These are phyloP conservation scores for Penicillium fuscoglaucum DNA, from an alignment of 2,329 filamentous ascomycete species.

Conservation along the genomic window DNA sequence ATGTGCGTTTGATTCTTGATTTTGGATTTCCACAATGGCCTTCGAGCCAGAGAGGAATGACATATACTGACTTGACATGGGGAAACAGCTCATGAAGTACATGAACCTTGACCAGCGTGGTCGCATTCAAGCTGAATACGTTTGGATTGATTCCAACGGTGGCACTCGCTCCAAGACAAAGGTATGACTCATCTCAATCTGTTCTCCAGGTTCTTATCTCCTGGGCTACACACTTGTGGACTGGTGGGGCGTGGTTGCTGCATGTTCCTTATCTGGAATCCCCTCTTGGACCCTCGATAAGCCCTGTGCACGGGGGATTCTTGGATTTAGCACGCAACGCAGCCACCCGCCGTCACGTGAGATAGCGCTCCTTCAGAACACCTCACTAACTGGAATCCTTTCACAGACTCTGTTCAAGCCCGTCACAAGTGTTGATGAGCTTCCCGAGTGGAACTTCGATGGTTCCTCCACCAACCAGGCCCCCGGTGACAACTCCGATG, in stretches of 20 bases:
- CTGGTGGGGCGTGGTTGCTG: neutral
- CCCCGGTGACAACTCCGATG: conserved; percentile 91
- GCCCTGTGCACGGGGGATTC: conserved; percentile 30
- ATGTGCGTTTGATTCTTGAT: conserved; percentile 43
- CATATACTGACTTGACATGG: conserved; percentile 43
- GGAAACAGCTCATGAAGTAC: conserved; percentile 80
- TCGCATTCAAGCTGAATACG: conserved; percentile 87
- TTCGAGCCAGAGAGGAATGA: conserved; percentile 32
- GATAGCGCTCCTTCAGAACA: neutral
- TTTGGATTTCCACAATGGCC: conserved; percentile 34
- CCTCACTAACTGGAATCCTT: conserved; percentile 10
- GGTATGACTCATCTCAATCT: conserved; percentile 59
- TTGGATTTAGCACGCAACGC: conserved; percentile 20
- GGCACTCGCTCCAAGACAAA: conserved; percentile 92
- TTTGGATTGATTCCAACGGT: conserved; percentile 88
- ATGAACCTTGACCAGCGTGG: conserved; percentile 87
- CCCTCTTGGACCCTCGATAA: conserved; percentile 22
- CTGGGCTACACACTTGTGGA: neutral
- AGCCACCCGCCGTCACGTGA: conserved; percentile 25
- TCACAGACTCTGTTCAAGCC: conserved; percentile 63
- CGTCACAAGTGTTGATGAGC: conserved; percentile 60
- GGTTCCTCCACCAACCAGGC: conserved; percentile 92
- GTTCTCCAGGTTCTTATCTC: neutral
- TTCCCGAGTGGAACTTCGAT: conserved; percentile 79
- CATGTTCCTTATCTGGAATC: conserved; percentile 6